Evolutionary conservation across 805 yeast genomes (phyloP), one percentile per base, ranked within the genome.

Genomic region (Yarrowia yakushimensis): DNA sequence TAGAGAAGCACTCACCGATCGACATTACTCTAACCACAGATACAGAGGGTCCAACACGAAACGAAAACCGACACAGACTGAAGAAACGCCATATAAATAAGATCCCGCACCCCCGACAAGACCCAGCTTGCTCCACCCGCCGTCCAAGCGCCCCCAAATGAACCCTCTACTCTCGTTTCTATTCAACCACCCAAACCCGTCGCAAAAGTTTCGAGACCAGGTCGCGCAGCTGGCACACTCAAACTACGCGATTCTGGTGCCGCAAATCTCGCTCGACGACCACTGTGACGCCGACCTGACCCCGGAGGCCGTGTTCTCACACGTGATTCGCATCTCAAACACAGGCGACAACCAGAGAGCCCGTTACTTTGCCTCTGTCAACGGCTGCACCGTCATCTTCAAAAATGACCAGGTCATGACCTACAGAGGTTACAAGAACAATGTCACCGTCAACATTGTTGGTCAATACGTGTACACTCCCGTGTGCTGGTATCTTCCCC

Each of bases 231-330:
- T 15, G 63, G 71, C 69, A 43, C 73, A 72, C 65, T 78, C 77
- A 18, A 81, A 80, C n/a, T 84, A 79, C 69, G 77, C 84, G 2
- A 70, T 88, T 13, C 70, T 88, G n/a, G 84, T 86, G 0, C 96
- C 96, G 0, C 82, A 84, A 5, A 74, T 86, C 0, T 69, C 73
- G 27, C 72, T 80, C 2, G 74, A 87, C 11, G 68, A 74, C 46
- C 77, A 83, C 61, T 70, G 69, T 3, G 88, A 85, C 2, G 61
- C 46, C 1, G 48, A 55, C 5, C 48, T 55, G 5, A 55, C 61
- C 15, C 48, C 46, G 8, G 46, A 39, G 11, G 31, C 46, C 30
- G 74, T 87, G 9, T 79, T 79, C 50, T 81, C 88, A 1, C 93
- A 88, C 70, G 80, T 88, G 23, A 72, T 87, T 18, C 71, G 77